Evolutionary conservation across 306 rosid genomes (phyloP).

Genomic region (cucumber (Cucumis sativus)): DNA sequence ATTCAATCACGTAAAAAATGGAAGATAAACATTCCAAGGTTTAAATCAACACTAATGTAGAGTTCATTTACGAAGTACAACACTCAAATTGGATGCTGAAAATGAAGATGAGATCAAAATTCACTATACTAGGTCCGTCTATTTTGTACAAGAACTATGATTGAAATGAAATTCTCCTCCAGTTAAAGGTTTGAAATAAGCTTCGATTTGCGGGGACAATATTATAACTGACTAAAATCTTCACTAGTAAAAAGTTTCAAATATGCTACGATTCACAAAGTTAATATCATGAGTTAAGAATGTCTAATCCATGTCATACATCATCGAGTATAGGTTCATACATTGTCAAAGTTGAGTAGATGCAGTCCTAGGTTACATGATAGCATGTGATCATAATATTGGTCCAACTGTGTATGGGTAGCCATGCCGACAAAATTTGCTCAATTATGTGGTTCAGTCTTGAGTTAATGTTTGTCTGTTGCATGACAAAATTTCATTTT

Average conservation of each 20-base stretch:
- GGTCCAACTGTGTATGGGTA: neutral
- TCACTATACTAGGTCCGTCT: neutral
- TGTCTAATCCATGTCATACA: neutral
- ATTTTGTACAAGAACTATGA: neutral
- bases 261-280: neutral
- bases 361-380: neutral
- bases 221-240: neutral
- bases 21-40: neutral
- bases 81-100: neutral
- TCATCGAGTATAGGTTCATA: neutral
- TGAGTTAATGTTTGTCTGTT: neutral
- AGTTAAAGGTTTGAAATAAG: neutral
- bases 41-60: neutral
- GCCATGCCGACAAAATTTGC: neutral
- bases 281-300: neutral
- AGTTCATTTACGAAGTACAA: neutral
- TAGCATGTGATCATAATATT: neutral
- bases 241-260: neutral
- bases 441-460: neutral
- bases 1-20: neutral
- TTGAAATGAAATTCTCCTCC: neutral
- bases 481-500: neutral
- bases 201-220: neutral
- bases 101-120: neutral
- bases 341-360: neutral